These are phyloP conservation scores for Phalaenopsis equestris DNA, from an alignment of 106 monocot species.

Conservation along the genomic window DNA sequence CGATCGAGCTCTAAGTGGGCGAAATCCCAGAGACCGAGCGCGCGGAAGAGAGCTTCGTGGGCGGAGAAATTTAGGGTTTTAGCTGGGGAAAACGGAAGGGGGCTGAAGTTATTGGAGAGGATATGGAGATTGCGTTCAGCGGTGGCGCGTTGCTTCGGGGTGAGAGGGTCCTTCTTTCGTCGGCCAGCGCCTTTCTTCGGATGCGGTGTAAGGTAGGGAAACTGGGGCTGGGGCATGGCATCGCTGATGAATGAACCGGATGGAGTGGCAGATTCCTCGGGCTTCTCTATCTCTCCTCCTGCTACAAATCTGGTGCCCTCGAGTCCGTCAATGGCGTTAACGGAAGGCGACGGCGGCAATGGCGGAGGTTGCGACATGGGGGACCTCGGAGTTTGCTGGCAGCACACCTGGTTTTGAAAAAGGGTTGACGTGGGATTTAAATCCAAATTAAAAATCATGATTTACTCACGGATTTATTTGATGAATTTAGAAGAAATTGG, in stretches of 20 bases:
- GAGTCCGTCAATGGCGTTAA: background rate
- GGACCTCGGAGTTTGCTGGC: too few relatives aligned
- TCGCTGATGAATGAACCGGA: background rate
- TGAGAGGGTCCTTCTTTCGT: slow-evolving; percentile 18
- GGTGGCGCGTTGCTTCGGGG: slow-evolving; percentile 34
- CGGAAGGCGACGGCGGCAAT: background rate
- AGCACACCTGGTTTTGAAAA: too few relatives aligned
- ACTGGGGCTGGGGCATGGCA: background rate
- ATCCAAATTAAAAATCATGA: too few relatives aligned
- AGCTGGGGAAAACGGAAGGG: slow-evolving; percentile 17
- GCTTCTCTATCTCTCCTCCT: background rate
- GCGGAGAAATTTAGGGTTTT: slow-evolving; percentile 15
- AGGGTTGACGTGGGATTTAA: too few relatives aligned
- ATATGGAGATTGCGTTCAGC: slow-evolving; percentile 15
- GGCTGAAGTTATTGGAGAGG: slow-evolving; percentile 26
- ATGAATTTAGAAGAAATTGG: too few relatives aligned
- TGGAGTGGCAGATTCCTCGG: background rate
- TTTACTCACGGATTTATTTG: too few relatives aligned
- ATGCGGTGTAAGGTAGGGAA: background rate
- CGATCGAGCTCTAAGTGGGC: slow-evolving; percentile 24
- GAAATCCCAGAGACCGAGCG: slow-evolving; percentile 67
- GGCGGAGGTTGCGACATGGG: background rate
- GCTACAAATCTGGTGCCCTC: background rate
- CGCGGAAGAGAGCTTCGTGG: slow-evolving; percentile 50
- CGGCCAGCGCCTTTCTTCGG: background rate